Evolutionary conservation across 1,284 basidiomycete genomes (phyloP), one percentile per base, ranked within the genome.

Genomic region (Hymenochaete sp.): DNA sequence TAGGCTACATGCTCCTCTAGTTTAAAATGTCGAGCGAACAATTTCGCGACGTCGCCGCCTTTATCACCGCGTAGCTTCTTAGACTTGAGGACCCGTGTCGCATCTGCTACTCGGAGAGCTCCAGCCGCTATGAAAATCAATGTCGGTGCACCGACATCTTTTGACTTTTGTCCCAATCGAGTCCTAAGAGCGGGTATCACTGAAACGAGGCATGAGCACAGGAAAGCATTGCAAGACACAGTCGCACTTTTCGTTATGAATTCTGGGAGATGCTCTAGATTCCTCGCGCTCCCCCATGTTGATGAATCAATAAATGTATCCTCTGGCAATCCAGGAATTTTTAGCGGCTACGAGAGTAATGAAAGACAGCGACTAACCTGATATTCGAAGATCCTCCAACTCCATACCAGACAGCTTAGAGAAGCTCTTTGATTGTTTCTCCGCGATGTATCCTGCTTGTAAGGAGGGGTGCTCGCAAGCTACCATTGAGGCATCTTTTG

Each of bases 21-120:
- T 64, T 89, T 91, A 64, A 89, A 79, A 59, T 92, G 88, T 62
- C 79, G 87, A 36, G 88, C 84, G 56, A 92, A 92, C 26, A 89
- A 70, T 59, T 92, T 92, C 24, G 82, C 87, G 32, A 90, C 77
- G 51, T 89, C 84, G 22, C 82, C 84, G 47, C 85, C 79, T 60
- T 85, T 88, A 42, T 86, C 77, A 43, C 82, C 79, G 55, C 78
- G 67, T 48, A 88, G 67, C 50, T 65, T 73, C 59, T 72, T 79
- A 62, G 77, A 73, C 60, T 74, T 84, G 50, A 90, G 67, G 41
- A 77, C 65, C 47, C 87, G 70, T 32, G 82, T 81, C 32, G 85
- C 72, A 61, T 90, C 83, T 49, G 76, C 79, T 10, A 86, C 87
- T 36, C 88, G 76, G 37, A 91, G 67, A 14, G 88, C 89, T 25